Base-by-base conservation (phyloP, 1,139 yeast genomes). In the Chernovozyma sophiae-reginae region DNA sequence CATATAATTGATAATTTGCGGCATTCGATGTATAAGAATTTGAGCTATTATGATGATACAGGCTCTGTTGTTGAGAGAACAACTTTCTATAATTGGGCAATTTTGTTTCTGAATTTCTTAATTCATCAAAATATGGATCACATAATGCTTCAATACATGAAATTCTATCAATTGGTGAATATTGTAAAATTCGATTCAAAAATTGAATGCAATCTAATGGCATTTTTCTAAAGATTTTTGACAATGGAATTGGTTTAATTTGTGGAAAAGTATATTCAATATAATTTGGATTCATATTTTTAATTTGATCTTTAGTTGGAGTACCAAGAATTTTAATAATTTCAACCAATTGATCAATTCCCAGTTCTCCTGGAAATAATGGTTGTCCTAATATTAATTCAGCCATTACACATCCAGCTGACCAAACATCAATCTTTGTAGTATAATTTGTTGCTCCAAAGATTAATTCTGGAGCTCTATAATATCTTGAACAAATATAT, bases 381-480 rank as follows among this genome's bases (percentile, higher is more conserved):
- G 98, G 98, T 58, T 89, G 97, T 8, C 98, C 97, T 40, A 92
- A 74, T 49, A 90, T 79, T 53, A 92, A 69, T 63, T 92, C 98
- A 4, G 97, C 97, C 87, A 92, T 89, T 27, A 92, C 98, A 66
- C 98, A 92, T 16, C 96, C 97, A 11, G 96, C 90, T 15, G 96
- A 86, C 98, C 98, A 92, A 39, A 92, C 81, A 60, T 92, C 98
- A 49, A 92, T 92, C 62, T 90, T 90, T 30, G 97, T 89, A n/a
- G 98, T 87, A 62, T 86, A 86, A 59, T 86, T 85, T 7, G 92
- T 83, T 11, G 96, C 94, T 17, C 95, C 96, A 62, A 86, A 87
- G 42, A 86, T 86, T 52, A 86, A 74, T 59, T 86, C 96, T 1
- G 96, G 96, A 10, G 98, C 97, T 44, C 98, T 75, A 64, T 92